Percentiles rank a stretch among this genome's conserved stretches.
Evolutionary conservation across 192 early-diverging fungal species (phyloP).

Genomic region (Entomortierella parvispora): DNA sequence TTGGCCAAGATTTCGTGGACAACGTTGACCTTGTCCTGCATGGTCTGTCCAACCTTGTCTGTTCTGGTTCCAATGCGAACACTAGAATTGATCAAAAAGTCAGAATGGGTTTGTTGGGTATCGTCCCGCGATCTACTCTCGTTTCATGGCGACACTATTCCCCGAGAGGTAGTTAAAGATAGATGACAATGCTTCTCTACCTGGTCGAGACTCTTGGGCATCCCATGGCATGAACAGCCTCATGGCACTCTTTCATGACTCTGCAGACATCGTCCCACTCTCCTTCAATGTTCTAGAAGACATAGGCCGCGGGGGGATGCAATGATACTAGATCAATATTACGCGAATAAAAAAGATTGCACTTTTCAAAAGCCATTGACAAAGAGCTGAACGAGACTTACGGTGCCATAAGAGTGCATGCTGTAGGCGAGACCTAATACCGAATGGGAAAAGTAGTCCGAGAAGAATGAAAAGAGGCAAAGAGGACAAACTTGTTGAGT

Average conservation of each 20-base stretch:
- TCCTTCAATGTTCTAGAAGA: constrained; percentile 36
- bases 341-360: too few relatives aligned
- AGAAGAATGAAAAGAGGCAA: neutral
- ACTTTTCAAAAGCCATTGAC: too few relatives aligned
- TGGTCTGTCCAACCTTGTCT: constrained; percentile 45
- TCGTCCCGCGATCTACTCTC: too few relatives aligned
- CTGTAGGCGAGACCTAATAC: constrained; percentile 30
- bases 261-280: constrained; percentile 50
- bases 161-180: too few relatives aligned
- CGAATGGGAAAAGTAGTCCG: too few relatives aligned
- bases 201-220: constrained; percentile 49
- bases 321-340: too few relatives aligned
- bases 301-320: too few relatives aligned
- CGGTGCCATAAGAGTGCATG: constrained; percentile 51
- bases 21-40: constrained; percentile 48
- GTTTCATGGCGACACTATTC: too few relatives aligned
- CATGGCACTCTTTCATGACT: constrained; percentile 52
- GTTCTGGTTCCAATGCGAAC: constrained; percentile 49
- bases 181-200: constrained; percentile 6
- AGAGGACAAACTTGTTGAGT: neutral
- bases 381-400: neutral
- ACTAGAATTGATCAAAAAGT: constrained; percentile 10
- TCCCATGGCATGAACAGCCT: constrained; percentile 52
- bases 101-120: too few relatives aligned
- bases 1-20: constrained; percentile 49